Conservation (phyloP, 148 eudicot genomes). For the Rhododendron williamsianum region DNA sequence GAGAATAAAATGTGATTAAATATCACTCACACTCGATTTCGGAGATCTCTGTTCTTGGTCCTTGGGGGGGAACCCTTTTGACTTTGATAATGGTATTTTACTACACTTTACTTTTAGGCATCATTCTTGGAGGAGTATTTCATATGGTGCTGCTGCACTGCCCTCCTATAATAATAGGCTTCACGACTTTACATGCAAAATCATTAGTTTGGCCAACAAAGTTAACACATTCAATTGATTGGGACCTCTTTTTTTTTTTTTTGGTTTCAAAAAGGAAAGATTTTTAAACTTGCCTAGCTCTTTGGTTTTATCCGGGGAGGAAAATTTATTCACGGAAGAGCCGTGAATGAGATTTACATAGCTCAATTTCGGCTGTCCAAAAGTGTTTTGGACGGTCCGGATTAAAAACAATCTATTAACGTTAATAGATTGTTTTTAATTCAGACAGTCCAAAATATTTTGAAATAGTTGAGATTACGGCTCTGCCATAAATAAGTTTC, state of each 20-base stretch:
- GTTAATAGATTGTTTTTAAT: too few relatives aligned
- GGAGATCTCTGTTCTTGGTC: not conserved
- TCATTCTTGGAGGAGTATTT: constrained; percentile 7
- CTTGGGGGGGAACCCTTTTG: not conserved
- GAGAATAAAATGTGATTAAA: too few relatives aligned
- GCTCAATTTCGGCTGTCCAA: too few relatives aligned
- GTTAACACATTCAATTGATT: not conserved
- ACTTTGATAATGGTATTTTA: not conserved
- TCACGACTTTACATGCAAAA: constrained; percentile 13
- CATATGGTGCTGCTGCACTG: not conserved
- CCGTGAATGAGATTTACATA: too few relatives aligned
- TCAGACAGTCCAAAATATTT: too few relatives aligned
- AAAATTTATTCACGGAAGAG: too few relatives aligned
- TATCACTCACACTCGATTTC: not conserved
- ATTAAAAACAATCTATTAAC: too few relatives aligned
- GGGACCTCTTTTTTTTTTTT: not conserved
- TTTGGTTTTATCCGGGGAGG: not conserved
- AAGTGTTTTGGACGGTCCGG: too few relatives aligned
- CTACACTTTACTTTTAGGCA: not conserved
- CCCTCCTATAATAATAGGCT: not conserved
- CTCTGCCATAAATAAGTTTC: too few relatives aligned
- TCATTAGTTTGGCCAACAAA: constrained; percentile 2
- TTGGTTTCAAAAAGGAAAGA: not conserved
- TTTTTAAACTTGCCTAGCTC: not conserved
- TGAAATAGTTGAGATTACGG: rapidly evolving